A percentile compares a stretch with the other conserved stretches of the same genome.
Evolutionary conservation across 371 early-diverging fungal species (phyloP).

Genomic region (Batkoa obscura): DNA sequence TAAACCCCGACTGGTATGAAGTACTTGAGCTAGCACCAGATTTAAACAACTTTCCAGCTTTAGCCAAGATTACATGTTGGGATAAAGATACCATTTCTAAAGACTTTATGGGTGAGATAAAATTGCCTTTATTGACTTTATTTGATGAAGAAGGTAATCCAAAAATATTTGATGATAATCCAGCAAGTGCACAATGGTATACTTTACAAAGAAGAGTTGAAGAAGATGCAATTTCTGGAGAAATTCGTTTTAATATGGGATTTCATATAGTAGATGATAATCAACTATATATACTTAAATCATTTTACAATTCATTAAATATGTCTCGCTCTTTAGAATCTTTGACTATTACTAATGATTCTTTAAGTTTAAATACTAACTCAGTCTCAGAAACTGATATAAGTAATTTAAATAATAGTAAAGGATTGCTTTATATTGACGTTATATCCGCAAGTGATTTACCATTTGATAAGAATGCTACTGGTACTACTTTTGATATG

Average conservation of each 20-base stretch:
- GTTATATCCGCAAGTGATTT: conserved; percentile 35
- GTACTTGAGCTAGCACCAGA: conserved; percentile 38
- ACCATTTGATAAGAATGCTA: conserved; percentile 33
- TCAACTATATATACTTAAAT: conserved; percentile 1
- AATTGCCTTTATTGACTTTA: conserved; percentile 27
- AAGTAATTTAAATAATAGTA: conserved; percentile 14
- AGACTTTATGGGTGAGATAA: conserved; percentile 40
- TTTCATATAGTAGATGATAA: conserved; percentile 5
- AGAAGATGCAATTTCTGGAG: conserved; percentile 17
- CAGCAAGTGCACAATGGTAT: conserved; percentile 2
- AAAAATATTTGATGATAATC: conserved; percentile 2
- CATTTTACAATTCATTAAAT: not conserved
- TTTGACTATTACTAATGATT: not conserved
- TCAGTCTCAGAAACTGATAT: conserved; percentile 13
- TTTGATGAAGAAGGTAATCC: conserved; percentile 22
- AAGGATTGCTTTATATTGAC: conserved; percentile 39
- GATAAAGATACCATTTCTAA: conserved; percentile 34
- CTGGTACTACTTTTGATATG: conserved; percentile 52
- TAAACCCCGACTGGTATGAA: conserved; percentile 60
- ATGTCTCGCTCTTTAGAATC: not conserved
- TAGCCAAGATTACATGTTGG: conserved; percentile 32
- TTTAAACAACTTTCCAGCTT: conserved; percentile 17
- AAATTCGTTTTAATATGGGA: conserved; percentile 15
- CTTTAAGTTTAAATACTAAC: not conserved
- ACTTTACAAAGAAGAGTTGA: conserved; percentile 5